Base-by-base conservation (phyloP, 352 stramenopile genomes). In the Phytophthora capsici region DNA sequence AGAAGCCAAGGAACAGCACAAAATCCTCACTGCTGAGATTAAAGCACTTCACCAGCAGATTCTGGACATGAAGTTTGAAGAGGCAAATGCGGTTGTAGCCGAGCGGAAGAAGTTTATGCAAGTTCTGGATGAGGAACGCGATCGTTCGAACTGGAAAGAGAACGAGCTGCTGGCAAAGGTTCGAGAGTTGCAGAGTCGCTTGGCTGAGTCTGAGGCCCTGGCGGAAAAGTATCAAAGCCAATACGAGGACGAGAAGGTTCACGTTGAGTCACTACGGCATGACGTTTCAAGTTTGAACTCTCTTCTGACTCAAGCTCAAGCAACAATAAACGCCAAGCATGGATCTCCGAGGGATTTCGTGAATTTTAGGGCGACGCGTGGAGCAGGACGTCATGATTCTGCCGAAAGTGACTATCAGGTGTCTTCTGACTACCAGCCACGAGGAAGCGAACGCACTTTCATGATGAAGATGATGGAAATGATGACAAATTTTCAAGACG, bases 161-260 rank as follows among this genome's bases (percentile, higher is more conserved):
- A 80, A 84, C n/a, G 77, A 91, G 38, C 25, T 91, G 10, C 20
- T 86, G 3, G 48, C 28, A 1, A 80, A 87, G 37, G 26, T 88
- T 0, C 69, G 75, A 4, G 83, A 92, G 1, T 32, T 88, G 3
- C 74, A 86, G 28, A 81, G 57, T 22, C 80, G 72, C 6, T 45
- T 90, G 4, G 78, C 61, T 0, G 82, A 90, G 50, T 75, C 67
- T 19, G 83, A 95, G 41, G 80, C 83, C 0, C 36, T 43, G 1
- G 71, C 66, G 1, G 75, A 89, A 23, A 90, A 88, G 25, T 91
- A 79, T 36, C 79, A 86, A 30, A 85, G 60, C 3, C 85, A 94
- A 59, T 89, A 82, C 38, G 87, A 95, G 49, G 87, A 94, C 47
- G 87, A 95, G 55, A 84, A 84, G 28, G 54, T 92, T 0, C 84